A percentile compares a stretch with the other conserved stretches of the same genome.
These are phyloP conservation scores for Solanum pimpinellifolium DNA, from an alignment of 257 asterid species.

Conservation along the genomic window DNA sequence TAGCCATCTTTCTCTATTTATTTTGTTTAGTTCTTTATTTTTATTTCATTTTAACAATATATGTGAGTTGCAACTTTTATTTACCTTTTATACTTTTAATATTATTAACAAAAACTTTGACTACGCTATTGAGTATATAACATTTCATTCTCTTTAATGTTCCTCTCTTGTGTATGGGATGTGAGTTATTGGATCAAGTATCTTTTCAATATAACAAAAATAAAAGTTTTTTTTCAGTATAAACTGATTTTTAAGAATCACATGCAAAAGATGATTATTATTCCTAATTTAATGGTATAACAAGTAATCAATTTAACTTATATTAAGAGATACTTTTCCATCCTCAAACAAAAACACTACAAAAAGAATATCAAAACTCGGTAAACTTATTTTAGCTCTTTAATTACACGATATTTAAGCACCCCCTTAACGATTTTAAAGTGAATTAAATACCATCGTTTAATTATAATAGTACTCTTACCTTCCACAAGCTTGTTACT, in stretches of 20 bases:
- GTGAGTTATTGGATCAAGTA: not conserved
- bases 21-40: not conserved
- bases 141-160: not conserved
- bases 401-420: no score
- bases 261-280: not conserved
- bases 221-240: not conserved
- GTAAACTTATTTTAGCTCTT: no score
- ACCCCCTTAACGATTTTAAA: no score
- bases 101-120: not conserved
- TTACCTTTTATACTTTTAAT: not conserved
- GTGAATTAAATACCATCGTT: no score
- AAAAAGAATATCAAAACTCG: not conserved
- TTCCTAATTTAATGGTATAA: not conserved
- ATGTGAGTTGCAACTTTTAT: not conserved
- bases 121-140: not conserved
- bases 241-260: not conserved
- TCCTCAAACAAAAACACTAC: not conserved
- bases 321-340: not conserved
- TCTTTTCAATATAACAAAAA: not conserved
- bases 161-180: not conserved
- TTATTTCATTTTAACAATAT: not conserved
- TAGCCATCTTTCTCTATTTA: not conserved
- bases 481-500: no score
- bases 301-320: not conserved
- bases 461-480: no score